Evolutionary conservation across 1,284 basidiomycete species (phyloP), one percentile per base, ranked within the genome.

Genomic region (Takashimella tepidaria): DNA sequence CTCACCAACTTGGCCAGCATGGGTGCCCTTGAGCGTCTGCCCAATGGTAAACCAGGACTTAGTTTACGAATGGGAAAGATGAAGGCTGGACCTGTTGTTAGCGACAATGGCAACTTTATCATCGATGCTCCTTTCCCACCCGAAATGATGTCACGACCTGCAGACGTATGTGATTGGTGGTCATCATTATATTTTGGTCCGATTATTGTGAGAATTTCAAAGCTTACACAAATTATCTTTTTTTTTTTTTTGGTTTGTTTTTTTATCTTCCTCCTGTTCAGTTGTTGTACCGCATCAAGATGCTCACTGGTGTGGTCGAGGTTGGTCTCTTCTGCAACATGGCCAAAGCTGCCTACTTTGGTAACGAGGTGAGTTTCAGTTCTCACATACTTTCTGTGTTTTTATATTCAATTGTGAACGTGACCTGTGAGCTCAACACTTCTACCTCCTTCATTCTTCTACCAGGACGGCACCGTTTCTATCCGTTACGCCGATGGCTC

Each of bases 261-360:
- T n/a, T n/a, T n/a, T n/a, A n/a, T n/a, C n/a, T n/a, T n/a, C n/a
- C n/a, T n/a, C n/a, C n/a, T n/a, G n/a, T n/a, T 79, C 45, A 90
- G 87, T 79, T 92, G 37, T 76, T 90, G 74, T 74, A 75, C 10
- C 78, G 79, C 57, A 85, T 92, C 69, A 93, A 92, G 78, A 83
- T 93, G 81, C 79, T 96, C 50, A 98, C 95, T 1, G 95, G 96
- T 54, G 92, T 98, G 11, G 88, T 98, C 26, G 95, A 98, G 75
- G 96, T 98, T 27, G 96, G 96, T 0, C 76, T 98, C 21, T 98
- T 98, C 80, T 92, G 89, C 70, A 79, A 85, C 51, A 87, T 98
- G 82, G 91, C 88, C n/a, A 84, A 87, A 72, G 92, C 91, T 0
- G 93, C 93, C 10, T 98, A 98, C 80, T 98, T 98, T 78, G 95